Evolutionary conservation across 1,284 basidiomycete genomes (phyloP).

Genomic region (Rhizopogon hawkerae): DNA sequence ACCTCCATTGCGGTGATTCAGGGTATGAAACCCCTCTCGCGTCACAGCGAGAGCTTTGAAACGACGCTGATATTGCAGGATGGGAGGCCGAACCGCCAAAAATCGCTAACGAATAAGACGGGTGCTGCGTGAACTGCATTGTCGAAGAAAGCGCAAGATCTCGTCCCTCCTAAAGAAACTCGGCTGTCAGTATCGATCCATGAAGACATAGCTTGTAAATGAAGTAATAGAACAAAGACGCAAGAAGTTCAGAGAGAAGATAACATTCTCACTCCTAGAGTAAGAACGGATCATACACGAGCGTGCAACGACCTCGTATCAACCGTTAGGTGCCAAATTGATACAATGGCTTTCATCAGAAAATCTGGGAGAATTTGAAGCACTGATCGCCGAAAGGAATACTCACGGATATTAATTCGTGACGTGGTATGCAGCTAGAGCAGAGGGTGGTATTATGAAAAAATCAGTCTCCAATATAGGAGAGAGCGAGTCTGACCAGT

Average conservation of each 20-base stretch:
- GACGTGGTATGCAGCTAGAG: no score
- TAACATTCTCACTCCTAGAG: not conserved
- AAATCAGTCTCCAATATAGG: no score
- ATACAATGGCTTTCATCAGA: not conserved
- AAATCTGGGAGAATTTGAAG: not conserved
- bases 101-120: no score
- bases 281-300: not conserved
- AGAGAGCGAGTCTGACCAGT: no score
- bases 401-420: not conserved
- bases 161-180: no score
- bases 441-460: not conserved
- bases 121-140: no score
- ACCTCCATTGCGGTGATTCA: conserved; percentile 48
- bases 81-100: no score
- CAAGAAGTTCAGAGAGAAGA: not conserved
- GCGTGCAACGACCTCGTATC: not conserved
- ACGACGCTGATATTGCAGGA: no score
- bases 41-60: conserved; percentile 33
- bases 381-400: not conserved
- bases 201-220: not conserved
- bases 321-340: not conserved
- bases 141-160: no score
- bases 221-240: not conserved
- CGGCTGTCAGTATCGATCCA: not conserved
- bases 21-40: conserved; percentile 34